Percentiles rank a stretch among this genome's conserved stretches.
Evolutionary conservation across 768 basidiomycete genomes (phyloP).

Genomic region (Podaxis carcinomalis): DNA sequence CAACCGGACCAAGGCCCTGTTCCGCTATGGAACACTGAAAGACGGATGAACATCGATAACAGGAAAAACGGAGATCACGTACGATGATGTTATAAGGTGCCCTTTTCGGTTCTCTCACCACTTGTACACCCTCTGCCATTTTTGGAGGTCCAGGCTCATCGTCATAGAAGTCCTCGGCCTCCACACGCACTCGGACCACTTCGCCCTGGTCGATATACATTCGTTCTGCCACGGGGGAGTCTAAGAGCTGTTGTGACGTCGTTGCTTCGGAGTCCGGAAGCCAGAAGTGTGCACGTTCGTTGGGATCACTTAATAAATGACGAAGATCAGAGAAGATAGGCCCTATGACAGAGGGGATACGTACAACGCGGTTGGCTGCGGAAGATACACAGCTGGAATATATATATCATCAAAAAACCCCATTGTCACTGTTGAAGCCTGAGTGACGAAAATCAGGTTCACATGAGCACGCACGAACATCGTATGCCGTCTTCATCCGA

Average conservation of each 20-base stretch:
- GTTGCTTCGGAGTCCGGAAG: constrained; percentile 56
- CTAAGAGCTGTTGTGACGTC: constrained; percentile 59
- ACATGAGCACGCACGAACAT: constrained; percentile 41
- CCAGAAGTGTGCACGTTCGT: constrained; percentile 85
- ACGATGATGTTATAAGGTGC: constrained; percentile 74
- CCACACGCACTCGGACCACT: constrained; percentile 72
- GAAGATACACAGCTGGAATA: constrained; percentile 74
- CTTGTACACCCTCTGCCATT: constrained; percentile 63
- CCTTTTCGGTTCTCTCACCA: constrained; percentile 39
- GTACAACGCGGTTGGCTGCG: constrained; percentile 77
- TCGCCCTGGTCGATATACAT: constrained; percentile 83
- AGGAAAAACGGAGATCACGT: constrained; percentile 20
- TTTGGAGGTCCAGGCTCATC: constrained; percentile 84
- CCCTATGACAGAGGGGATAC: constrained; percentile 21
- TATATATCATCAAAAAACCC: constrained; percentile 96
- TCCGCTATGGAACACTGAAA: constrained; percentile 75
- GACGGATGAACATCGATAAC: background rate
- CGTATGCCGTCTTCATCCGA: constrained; percentile 84
- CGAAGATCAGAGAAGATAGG: background rate
- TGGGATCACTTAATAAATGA: constrained; percentile 54
- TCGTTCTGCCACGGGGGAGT: constrained; percentile 57
- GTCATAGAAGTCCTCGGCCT: constrained; percentile 80
- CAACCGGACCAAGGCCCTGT: constrained; percentile 72
- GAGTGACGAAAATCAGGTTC: background rate
- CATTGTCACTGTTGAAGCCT: constrained; percentile 55